These are phyloP conservation scores for Fusarium cicatricum DNA, from an alignment of 2,329 filamentous ascomycete species.

Conservation along the genomic window DNA sequence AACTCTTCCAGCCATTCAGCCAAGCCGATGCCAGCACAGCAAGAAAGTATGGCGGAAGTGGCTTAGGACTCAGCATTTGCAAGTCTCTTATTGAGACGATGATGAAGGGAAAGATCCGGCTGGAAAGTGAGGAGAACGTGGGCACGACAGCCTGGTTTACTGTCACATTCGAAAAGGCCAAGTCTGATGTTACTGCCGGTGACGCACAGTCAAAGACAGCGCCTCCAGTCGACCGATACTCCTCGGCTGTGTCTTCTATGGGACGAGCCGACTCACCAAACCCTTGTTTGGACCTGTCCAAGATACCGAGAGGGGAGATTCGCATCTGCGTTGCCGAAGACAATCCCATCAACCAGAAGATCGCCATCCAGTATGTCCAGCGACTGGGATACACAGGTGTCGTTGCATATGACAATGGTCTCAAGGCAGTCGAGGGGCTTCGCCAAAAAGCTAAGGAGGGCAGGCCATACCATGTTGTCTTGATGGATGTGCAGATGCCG, in stretches of 20 bases:
- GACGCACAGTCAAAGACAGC: slow-evolving; percentile 56
- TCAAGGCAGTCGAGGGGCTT: slow-evolving; percentile 88
- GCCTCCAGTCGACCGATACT: slow-evolving; percentile 48
- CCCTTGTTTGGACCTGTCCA: slow-evolving; percentile 71
- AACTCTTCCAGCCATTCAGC: slow-evolving; percentile 90
- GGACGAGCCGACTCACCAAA: slow-evolving; percentile 52
- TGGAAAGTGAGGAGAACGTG: slow-evolving; percentile 77
- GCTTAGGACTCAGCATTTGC: slow-evolving; percentile 91
- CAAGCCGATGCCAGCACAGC: slow-evolving; percentile 93
- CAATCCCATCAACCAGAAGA: slow-evolving; percentile 93
- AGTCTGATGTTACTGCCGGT: slow-evolving; percentile 65
- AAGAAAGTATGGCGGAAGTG: slow-evolving; percentile 89
- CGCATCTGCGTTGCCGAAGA: slow-evolving; percentile 95
- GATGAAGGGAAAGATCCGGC: slow-evolving; percentile 84
- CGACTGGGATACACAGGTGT: slow-evolving; percentile 83
- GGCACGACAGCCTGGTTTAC: slow-evolving; percentile 82
- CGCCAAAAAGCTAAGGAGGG: slow-evolving; percentile 74
- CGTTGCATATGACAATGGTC: slow-evolving; percentile 88
- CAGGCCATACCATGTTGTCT: slow-evolving; percentile 83
- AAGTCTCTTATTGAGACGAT: slow-evolving; percentile 93
- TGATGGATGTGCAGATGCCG: slow-evolving; percentile 98
- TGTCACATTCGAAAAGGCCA: slow-evolving; percentile 85
- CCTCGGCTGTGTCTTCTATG: slow-evolving; percentile 40
- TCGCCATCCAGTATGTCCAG: slow-evolving; percentile 89
- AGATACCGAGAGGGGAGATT: slow-evolving; percentile 78